Evolutionary conservation across 2,329 filamentous ascomycete genomes (phyloP), one percentile per base, ranked within the genome.

Genomic region (Beauveria brongniartii): DNA sequence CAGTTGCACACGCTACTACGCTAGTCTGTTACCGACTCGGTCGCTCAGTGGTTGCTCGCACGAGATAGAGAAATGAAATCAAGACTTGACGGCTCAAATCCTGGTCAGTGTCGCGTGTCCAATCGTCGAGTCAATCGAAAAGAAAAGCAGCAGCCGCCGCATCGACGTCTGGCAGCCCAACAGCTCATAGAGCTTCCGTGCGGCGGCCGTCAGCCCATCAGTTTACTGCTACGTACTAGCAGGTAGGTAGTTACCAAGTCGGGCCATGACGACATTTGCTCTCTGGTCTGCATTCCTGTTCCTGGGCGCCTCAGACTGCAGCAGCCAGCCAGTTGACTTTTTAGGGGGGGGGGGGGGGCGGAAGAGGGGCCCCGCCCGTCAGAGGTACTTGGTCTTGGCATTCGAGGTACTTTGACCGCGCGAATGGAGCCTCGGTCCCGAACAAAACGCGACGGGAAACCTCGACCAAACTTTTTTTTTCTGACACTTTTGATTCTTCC

Each of bases 331-430:
- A 28, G 18, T 24, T 30, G 52, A 55, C 24, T 30, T 5, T 3
- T 6, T 8, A 22, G 22, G 2, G 9, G 28, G 24, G 24, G 24
- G 24, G 12, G 12, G 12, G 34, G 12, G 1, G 34, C 34, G 12
- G 34, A 37, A 12, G 34, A 37, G 12, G 34, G 12, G 1, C 34
- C 28, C 54, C 54, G 43, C 41, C 54, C 54, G 41, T 24, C 41
- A 48, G 43, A 59, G 56, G 56, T 59, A 59, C 56, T 52, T 59
- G 24, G 56, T 34, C 56, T 59, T 59, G 56, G 56, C 56, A 46
- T 9, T 52, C 40, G 47, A 59, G 56, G 56, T 59, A 59, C 56
- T 44, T 59, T 22, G n/a, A 20, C 24, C 18, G 3, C 37, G n/a
- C 55, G 20, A 22, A 47, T 46, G 44, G 18, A 51, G 34, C 46